Conservation (phyloP, 805 yeast species). For the Saturnispora sekii region DNA sequence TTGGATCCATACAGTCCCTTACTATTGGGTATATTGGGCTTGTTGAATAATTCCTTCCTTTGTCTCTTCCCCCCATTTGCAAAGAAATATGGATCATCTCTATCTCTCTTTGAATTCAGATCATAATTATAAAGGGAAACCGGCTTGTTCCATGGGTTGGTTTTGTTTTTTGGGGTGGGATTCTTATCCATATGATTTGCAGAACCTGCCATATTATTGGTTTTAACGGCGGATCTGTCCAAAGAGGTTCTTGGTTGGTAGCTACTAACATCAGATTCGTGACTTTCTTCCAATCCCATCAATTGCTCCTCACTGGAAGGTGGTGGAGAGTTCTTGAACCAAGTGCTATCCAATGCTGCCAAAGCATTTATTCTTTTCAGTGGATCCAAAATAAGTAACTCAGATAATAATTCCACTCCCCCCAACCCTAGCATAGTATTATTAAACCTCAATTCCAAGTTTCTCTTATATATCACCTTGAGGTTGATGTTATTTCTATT, state of each 20-base stretch:
- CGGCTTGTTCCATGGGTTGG: not conserved
- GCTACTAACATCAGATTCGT: slow-evolving; percentile 71
- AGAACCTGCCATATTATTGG: too few species aligned
- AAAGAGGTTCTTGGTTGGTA: slow-evolving; percentile 25
- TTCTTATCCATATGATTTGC: not conserved
- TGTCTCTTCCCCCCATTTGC: not conserved
- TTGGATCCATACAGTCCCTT: slow-evolving; percentile 1
- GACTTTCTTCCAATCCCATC: slow-evolving; percentile 74
- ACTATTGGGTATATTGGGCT: not conserved
- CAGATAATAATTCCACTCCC: slow-evolving; percentile 49
- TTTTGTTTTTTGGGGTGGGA: not conserved
- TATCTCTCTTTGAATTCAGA: slow-evolving; percentile 4
- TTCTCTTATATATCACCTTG: slow-evolving; percentile 26
- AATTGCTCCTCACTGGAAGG: slow-evolving; percentile 48
- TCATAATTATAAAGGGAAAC: not conserved
- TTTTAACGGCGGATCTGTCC: too few species aligned
- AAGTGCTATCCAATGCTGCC: slow-evolving; percentile 63
- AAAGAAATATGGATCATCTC: slow-evolving; percentile 4
- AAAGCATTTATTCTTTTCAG: slow-evolving; percentile 63
- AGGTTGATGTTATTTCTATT: slow-evolving; percentile 42
- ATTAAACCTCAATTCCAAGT: slow-evolving; percentile 43
- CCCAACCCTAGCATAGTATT: slow-evolving; percentile 20
- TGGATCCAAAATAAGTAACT: slow-evolving; percentile 64
- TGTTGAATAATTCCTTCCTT: not conserved
- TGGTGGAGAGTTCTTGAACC: slow-evolving; percentile 57